Evolutionary conservation across 208 protist species (phyloP).

Genomic region (Trypanosoma theileri): DNA sequence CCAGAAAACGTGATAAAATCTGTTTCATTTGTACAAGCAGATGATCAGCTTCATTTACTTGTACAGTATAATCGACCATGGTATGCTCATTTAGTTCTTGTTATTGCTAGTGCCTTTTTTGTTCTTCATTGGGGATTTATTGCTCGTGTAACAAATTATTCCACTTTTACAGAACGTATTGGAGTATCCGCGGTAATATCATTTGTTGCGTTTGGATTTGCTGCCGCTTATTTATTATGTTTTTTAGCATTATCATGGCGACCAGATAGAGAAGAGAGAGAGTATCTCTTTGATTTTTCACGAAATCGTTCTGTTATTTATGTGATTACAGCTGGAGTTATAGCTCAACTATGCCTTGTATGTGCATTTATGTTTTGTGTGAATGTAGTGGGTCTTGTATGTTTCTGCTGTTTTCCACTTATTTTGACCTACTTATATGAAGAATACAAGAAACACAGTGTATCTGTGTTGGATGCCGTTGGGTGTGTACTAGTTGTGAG

Average conservation of each 20-base stretch:
- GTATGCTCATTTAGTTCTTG: conserved; percentile 21
- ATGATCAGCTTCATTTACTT: conserved; percentile 32
- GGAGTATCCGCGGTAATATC: conserved; percentile 16
- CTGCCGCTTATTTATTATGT: conserved; percentile 24
- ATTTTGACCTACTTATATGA: conserved; percentile 34
- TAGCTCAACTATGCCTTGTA: conserved; percentile 23
- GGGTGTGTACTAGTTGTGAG: conserved; percentile 23
- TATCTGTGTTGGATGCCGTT: conserved; percentile 21
- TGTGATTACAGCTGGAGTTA: conserved; percentile 19
- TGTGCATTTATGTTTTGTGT: conserved; percentile 23
- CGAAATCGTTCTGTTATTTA: conserved; percentile 14
- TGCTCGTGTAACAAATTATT: background rate
- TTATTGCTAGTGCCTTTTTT: conserved; percentile 30
- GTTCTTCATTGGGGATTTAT: conserved; percentile 32
- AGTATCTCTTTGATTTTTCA: conserved; percentile 17
- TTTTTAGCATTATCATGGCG: conserved; percentile 29
- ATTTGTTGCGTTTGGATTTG: conserved; percentile 32
- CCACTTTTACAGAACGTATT: conserved; percentile 1
- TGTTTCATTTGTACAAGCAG: conserved; percentile 30
- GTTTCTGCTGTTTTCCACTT: conserved; percentile 30
- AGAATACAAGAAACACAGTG: conserved; percentile 32
- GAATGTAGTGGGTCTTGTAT: conserved; percentile 18
- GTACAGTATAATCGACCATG: conserved; percentile 34
- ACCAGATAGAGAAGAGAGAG: conserved; percentile 20
- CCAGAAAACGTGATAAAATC: conserved; percentile 38